These are phyloP conservation scores for Talaromyces adpressus DNA, from an alignment of 495 filamentous ascomycete genomes.

Conservation along the genomic window DNA sequence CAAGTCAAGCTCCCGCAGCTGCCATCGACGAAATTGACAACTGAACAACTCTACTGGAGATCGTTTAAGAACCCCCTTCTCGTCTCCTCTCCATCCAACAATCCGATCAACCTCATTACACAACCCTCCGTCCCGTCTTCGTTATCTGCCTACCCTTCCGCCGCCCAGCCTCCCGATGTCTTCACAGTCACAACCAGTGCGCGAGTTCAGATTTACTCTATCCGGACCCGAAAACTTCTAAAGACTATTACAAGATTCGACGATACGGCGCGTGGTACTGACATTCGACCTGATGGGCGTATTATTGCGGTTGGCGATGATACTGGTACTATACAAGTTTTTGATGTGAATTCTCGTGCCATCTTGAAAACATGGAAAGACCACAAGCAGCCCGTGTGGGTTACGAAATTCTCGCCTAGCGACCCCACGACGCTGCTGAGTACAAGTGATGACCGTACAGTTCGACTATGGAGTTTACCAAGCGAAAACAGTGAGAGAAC, in stretches of 20 bases:
- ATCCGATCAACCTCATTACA: conserved; percentile 81
- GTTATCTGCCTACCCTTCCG: conserved; percentile 37
- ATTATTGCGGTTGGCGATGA: conserved; percentile 88
- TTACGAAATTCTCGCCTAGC: conserved; percentile 77
- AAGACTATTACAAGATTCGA: conserved; percentile 91
- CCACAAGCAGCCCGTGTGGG: conserved; percentile 93
- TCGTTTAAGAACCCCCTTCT: conserved; percentile 83
- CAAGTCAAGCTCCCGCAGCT: conserved; percentile 70
- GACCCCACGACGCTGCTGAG: conserved; percentile 81
- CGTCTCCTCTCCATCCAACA: conserved; percentile 77
- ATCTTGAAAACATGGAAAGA: conserved; percentile 95
- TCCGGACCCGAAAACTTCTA: conserved; percentile 77
- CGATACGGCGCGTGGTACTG: conserved; percentile 77
- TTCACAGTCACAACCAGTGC: conserved; percentile 91
- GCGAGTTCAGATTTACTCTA: conserved; percentile 86
- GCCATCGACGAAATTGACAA: conserved; percentile 49
- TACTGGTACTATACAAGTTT: conserved; percentile 84
- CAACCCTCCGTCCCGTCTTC: conserved; percentile 54
- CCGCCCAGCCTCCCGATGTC: conserved; percentile 53
- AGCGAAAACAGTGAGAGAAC: conserved; percentile 63
- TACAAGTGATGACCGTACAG: conserved; percentile 81
- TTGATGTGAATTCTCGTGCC: conserved; percentile 80
- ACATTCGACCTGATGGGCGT: conserved; percentile 80
- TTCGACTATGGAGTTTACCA: conserved; percentile 90
- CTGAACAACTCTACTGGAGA: conserved; percentile 93